Percentiles rank a stretch among this genome's conserved stretches.
Conservation (phyloP, 2,329 filamentous ascomycete genomes). For the Mycosphaerelloides madeirae region DNA sequence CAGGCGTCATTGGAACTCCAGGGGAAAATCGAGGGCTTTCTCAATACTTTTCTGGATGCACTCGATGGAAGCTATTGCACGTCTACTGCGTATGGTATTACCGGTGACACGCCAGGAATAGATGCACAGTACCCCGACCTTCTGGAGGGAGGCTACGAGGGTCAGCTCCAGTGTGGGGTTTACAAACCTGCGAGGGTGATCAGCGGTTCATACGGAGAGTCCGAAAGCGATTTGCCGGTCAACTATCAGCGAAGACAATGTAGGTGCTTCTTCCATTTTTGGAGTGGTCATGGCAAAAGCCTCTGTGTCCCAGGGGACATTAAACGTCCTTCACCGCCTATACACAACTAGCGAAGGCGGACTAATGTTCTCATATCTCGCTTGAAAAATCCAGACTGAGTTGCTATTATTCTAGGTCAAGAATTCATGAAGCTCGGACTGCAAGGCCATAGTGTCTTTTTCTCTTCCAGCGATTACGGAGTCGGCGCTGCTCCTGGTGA, state of each 20-base stretch:
- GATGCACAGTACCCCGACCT: constrained; percentile 47
- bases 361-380: too few relatives aligned
- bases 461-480: constrained; percentile 1
- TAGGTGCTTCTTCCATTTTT: too few relatives aligned
- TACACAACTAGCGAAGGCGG: too few relatives aligned
- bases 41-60: constrained; percentile 44
- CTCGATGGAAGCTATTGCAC: constrained; percentile 52
- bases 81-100: constrained; percentile 18
- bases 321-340: too few relatives aligned
- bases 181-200: constrained; percentile 52
- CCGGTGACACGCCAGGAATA: constrained; percentile 21
- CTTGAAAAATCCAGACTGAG: too few relatives aligned
- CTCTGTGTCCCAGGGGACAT: too few relatives aligned
- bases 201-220: constrained; percentile 53
- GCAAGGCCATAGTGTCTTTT: constrained; percentile 36
- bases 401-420: too few relatives aligned
- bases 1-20: constrained; percentile 28
- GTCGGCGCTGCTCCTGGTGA: constrained; percentile 29
- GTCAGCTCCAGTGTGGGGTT: constrained; percentile 37
- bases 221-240: constrained; percentile 48
- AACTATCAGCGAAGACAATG: constrained; percentile 47
- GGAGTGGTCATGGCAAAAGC: too few relatives aligned
- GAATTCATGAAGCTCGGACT: constrained; percentile 45
- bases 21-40: constrained; percentile 31
- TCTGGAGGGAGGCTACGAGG: constrained; percentile 38